phyloP scores from a whole-genome alignment of 2,329 filamentous ascomycete genomes.

The Trichoderma asperellum region DNA sequence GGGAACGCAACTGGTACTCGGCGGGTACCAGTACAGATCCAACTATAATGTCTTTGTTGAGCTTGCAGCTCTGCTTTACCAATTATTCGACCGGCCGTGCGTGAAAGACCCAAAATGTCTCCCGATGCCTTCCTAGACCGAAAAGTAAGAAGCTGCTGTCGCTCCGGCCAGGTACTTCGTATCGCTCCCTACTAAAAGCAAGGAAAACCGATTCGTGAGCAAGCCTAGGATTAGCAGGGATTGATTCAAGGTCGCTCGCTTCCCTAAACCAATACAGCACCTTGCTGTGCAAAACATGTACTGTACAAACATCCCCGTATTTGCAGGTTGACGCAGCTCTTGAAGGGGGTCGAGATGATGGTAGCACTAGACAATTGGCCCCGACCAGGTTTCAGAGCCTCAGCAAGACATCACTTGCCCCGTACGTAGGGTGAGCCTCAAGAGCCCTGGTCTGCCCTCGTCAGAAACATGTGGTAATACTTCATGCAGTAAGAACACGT shows the following conservation, averaged over 20 bases:
- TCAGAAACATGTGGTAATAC: constrained; percentile 1
- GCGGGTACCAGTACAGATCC: background rate
- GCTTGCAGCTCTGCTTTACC: background rate
- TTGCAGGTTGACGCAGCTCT: background rate
- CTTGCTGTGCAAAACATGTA: background rate
- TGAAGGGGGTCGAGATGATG: background rate
- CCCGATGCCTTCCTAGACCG: background rate
- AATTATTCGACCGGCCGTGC: background rate
- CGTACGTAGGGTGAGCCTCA: background rate
- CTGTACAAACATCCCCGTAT: background rate
- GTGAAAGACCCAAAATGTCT: background rate
- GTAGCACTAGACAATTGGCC: constrained; percentile 12
- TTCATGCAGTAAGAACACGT: constrained; percentile 8
- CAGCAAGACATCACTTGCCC: constrained; percentile 12
- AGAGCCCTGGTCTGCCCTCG: constrained; percentile 16
- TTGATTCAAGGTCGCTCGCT: constrained; percentile 10
- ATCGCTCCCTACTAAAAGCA: constrained; percentile 10
- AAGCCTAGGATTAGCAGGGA: background rate
- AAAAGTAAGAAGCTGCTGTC: constrained; percentile 1
- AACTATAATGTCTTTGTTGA: background rate
- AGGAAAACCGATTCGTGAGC: background rate
- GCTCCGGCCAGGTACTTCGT: background rate
- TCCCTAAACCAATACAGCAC: constrained; percentile 9
- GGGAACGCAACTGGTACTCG: constrained; percentile 20
- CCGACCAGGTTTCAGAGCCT: constrained; percentile 18